phyloP scores from a whole-genome alignment of 768 basidiomycete species.

The Rhodotorula paludigena region DNA sequence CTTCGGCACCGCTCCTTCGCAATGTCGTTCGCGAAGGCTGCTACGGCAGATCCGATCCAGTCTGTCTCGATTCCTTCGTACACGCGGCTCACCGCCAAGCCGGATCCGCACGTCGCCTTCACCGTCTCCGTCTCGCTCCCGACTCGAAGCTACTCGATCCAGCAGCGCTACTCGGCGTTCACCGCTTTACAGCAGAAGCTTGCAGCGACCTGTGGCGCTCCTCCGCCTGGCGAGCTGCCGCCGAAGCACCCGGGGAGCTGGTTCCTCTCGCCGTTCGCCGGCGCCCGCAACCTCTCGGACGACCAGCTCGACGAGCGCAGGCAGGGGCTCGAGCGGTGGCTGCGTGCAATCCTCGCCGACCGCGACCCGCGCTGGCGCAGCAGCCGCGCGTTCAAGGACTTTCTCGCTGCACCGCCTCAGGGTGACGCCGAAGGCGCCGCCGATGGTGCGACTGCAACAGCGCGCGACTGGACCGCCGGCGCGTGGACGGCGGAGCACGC shows the following conservation, averaged over 20 bases:
- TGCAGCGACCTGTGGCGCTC: constrained; percentile 67
- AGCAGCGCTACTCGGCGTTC: constrained; percentile 92
- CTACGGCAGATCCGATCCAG: constrained; percentile 17
- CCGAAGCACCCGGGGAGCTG: constrained; percentile 74
- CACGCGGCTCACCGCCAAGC: constrained; percentile 1
- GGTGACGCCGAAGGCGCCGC: constrained; percentile 44
- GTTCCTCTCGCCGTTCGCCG: constrained; percentile 49
- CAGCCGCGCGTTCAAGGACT: constrained; percentile 70
- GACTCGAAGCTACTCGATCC: constrained; percentile 88
- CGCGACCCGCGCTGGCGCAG: constrained; percentile 82
- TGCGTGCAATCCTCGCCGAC: constrained; percentile 75
- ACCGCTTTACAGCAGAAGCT: constrained; percentile 77
- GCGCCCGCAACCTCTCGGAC: constrained; percentile 54
- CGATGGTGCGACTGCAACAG: too few relatives aligned
- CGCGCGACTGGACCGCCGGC: constrained; percentile 58
- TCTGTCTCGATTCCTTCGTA: constrained; percentile 16
- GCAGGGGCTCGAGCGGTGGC: constrained; percentile 70
- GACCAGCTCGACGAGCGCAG: constrained; percentile 69
- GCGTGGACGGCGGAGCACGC: constrained; percentile 88
- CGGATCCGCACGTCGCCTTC: constrained; percentile 66
- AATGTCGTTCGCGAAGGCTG: constrained; percentile 4
- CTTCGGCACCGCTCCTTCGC: neutral
- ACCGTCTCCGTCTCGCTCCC: constrained; percentile 78
- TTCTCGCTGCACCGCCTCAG: constrained; percentile 72
- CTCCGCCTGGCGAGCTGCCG: constrained; percentile 74